Base-by-base conservation (phyloP, 495 filamentous ascomycete genomes). In the Pseudomonodictys pantanalensis region DNA sequence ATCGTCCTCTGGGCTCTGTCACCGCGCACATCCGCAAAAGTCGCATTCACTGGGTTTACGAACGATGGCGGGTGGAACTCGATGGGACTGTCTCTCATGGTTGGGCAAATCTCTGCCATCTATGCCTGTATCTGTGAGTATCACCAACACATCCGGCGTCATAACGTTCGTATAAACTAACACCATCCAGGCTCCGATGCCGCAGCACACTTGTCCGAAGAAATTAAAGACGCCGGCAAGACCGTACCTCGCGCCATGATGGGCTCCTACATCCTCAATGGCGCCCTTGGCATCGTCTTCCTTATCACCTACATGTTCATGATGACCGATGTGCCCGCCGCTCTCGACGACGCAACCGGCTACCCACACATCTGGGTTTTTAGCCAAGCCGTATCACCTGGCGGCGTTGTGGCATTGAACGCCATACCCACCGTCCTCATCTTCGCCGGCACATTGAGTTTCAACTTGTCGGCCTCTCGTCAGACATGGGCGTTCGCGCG, bases 401-500 rank as follows among this genome's bases (percentile, higher is more conserved):
- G 73, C 10, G 81, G 71, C 1, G 76, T 78, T 3, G 78, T 75
- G 33, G 72, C 73, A 17, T 76, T 83, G 73, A 80, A 78, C 1
- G 71, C 69, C 9, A 75, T 84, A 22, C 65, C 84, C 26, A 69
- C 81, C 5, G 58, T 85, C 10, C 74, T 79, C 5, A 62, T 79
- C 4, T 73, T 77, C 11, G 76, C 73, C 25, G 78, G 77, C 15
- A 76, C 76, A 1, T 76, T 84, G 52, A 81, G 76, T 50, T 75
- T 79, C 53, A 78, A 82, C 12, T 78, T 82, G 6, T 82, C 81
- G 0, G 76, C 80, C 10, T 83, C 81, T 9, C 74, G 81, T 0
- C 82, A 84, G 68, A 72, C 83, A 0, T 85, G 82, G 69, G 80
- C 80, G 12, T 85, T 85, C 69, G 80, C 80, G 5, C 72, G 82